Conservation (phyloP, 345 rosid species). For the Arabis alpina region DNA sequence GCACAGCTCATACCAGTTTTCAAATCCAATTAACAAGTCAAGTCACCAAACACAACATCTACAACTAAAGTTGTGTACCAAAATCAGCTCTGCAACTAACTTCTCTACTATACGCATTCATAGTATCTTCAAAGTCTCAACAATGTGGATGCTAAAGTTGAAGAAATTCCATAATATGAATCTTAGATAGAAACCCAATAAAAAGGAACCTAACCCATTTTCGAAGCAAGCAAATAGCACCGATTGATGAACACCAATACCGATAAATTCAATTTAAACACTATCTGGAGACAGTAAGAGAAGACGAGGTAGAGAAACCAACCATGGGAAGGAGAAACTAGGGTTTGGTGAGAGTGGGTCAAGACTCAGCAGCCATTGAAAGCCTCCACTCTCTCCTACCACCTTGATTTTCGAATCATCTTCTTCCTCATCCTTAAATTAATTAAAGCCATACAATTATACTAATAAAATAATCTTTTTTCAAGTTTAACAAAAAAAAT, state of each 20-base stretch:
- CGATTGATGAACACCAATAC: background rate
- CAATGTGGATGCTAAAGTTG: too few species aligned
- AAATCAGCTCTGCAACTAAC: constrained; percentile 1
- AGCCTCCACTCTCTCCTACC: constrained; percentile 27
- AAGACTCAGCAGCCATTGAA: constrained; percentile 27
- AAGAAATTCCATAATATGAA: background rate
- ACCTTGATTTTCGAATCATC: constrained; percentile 36
- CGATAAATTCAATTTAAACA: constrained; percentile 13
- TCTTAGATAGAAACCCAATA: constrained; percentile 3
- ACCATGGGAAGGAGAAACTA: constrained; percentile 30
- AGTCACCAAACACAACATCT: background rate
- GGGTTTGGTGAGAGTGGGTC: constrained; percentile 31
- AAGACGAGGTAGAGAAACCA: constrained; percentile 2
- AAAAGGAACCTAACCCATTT: too few species aligned
- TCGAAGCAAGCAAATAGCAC: constrained; percentile 18
- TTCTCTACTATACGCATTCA: background rate
- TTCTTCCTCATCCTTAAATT: constrained; percentile 30
- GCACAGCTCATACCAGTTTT: background rate
- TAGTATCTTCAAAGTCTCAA: background rate
- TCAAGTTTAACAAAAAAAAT: too few species aligned
- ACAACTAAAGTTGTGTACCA: constrained; percentile 1
- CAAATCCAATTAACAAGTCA: constrained; percentile 21
- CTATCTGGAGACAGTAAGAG: too few species aligned
- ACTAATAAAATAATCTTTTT: too few species aligned
- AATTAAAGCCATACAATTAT: constrained; percentile 28